These are phyloP conservation scores for Lunularia cruciata DNA, from an alignment of 225 moss, liverwort and hornwort genomes.

Conservation along the genomic window DNA sequence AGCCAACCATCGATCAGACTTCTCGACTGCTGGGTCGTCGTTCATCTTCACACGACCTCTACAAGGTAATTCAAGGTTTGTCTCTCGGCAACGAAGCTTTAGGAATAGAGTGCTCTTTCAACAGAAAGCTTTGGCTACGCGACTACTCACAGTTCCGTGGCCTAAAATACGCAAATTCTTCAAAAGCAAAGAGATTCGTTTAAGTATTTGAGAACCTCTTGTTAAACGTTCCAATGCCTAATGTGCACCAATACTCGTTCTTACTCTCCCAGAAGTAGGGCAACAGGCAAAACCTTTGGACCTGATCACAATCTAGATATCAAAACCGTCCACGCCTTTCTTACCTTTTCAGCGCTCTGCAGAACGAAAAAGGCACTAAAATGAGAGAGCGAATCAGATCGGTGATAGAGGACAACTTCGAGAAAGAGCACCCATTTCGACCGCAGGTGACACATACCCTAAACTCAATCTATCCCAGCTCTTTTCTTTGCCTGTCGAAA, in stretches of 20 bases:
- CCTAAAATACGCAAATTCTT: no score
- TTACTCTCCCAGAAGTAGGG: no score
- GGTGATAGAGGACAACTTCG: slow-evolving; percentile 42
- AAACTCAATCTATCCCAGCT: neutral
- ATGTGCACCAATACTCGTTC: no score
- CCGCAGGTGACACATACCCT: slow-evolving; percentile 52
- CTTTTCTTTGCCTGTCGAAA: no score
- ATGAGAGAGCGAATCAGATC: slow-evolving; percentile 38
- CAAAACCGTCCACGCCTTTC: no score
- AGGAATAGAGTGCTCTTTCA: neutral
- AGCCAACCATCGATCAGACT: slow-evolving; percentile 76
- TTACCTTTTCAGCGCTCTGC: no score
- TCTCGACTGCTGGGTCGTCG: slow-evolving; percentile 72
- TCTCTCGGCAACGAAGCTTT: neutral
- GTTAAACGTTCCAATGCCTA: no score
- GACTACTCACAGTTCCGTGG: no score
- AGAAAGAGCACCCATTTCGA: slow-evolving; percentile 66
- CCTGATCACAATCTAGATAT: no score
- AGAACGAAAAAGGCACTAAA: slow-evolving; percentile 45
- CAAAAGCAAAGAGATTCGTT: neutral
- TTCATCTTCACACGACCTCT: slow-evolving; percentile 60
- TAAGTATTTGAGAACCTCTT: neutral
- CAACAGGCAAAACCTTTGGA: no score
- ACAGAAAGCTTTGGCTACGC: no score
- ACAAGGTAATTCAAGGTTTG: slow-evolving; percentile 38